Conservation (phyloP, 257 asterid species). For the Rhazya stricta region DNA sequence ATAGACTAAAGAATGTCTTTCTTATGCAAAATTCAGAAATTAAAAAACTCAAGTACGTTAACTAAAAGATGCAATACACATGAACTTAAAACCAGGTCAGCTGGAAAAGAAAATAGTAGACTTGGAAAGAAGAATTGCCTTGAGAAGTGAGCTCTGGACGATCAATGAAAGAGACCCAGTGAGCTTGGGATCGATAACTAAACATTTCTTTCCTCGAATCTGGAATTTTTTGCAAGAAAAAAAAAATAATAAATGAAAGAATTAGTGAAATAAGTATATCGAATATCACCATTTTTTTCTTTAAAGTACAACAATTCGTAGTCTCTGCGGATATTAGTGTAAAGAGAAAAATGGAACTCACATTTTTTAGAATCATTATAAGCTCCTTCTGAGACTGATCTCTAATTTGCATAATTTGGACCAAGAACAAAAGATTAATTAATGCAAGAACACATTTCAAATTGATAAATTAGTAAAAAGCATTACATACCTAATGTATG, state of each 20-base stretch:
- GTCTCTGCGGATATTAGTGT: not conserved
- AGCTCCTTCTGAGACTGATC: conserved; percentile 79
- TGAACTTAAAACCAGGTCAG: conserved; percentile 2
- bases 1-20: too few relatives aligned
- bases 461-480: not conserved
- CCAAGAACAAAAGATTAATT: conserved; percentile 4
- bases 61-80: not conserved
- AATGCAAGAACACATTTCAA: not conserved
- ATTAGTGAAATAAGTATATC: not conserved
- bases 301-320: not conserved
- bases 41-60: not conserved
- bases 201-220: conserved; percentile 95
- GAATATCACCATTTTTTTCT: conserved; percentile 17
- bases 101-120: not conserved
- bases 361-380: conserved; percentile 61
- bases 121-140: conserved; percentile 35
- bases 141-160: conserved; percentile 77
- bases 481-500: conserved; percentile 47
- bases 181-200: conserved; percentile 90
- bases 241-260: not conserved
- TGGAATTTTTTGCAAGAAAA: conserved; percentile 19
- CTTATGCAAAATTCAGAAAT: not conserved
- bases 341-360: conserved; percentile 32
- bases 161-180: conserved; percentile 84
- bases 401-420: conserved; percentile 32